phyloP scores from a whole-genome alignment of 768 basidiomycete genomes.

The Suillus cothurnatus region DNA sequence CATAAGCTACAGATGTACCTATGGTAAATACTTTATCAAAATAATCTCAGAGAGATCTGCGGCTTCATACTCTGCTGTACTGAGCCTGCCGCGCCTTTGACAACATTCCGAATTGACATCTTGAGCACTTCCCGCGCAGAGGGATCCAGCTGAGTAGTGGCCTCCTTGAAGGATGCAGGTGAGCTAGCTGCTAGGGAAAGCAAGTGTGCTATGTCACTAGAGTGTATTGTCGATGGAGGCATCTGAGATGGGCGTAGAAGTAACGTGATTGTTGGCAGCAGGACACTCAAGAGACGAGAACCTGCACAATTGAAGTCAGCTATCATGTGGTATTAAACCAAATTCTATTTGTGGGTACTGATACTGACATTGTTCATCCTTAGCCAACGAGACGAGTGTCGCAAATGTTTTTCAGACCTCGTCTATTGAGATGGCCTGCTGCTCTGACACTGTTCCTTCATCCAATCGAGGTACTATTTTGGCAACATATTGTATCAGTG shows the following conservation, averaged over 20 bases:
- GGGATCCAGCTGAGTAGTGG: constrained; percentile 65
- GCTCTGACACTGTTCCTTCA: constrained; percentile 56
- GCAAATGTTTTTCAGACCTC: constrained; percentile 86
- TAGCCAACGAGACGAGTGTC: constrained; percentile 56
- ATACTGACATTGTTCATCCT: constrained; percentile 64
- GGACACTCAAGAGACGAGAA: constrained; percentile 63
- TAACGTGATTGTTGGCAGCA: constrained; percentile 76
- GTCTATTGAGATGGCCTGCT: constrained; percentile 61
- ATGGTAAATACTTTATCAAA: constrained; percentile 39
- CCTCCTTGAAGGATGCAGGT: constrained; percentile 84
- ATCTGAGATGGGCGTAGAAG: constrained; percentile 58
- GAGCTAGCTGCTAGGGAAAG: constrained; percentile 70
- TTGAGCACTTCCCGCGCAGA: constrained; percentile 67
- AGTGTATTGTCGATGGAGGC: constrained; percentile 48
- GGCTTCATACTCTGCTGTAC: constrained; percentile 54
- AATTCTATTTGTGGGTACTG: constrained; percentile 34
- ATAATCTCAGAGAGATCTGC: constrained; percentile 77
- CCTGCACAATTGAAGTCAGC: constrained; percentile 44
- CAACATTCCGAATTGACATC: constrained; percentile 72
- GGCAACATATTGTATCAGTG: constrained; percentile 79
- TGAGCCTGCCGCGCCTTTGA: constrained; percentile 48
- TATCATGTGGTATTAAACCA: background rate
- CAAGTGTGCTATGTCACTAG: constrained; percentile 65
- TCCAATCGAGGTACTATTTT: constrained; percentile 63
- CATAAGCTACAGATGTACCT: background rate